Evolutionary conservation across 2,329 filamentous ascomycete species (phyloP).

Genomic region (Hymenoscyphus occultus): DNA sequence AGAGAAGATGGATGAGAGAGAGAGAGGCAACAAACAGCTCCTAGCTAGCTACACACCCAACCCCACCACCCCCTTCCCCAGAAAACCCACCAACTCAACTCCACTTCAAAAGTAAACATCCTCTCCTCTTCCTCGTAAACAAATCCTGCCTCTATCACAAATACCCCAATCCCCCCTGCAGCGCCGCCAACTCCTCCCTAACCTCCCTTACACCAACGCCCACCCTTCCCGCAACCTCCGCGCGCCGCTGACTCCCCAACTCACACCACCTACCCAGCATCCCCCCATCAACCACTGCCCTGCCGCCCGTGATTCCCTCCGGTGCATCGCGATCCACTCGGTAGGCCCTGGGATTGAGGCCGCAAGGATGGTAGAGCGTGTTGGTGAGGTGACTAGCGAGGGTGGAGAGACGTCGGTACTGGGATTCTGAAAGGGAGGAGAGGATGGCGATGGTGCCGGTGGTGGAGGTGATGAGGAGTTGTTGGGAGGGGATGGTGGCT

Average conservation of each 20-base stretch:
- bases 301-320: constrained; percentile 42
- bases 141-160: constrained; percentile 38
- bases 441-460: constrained; percentile 76
- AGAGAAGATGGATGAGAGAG: too few species aligned
- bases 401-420: constrained; percentile 80
- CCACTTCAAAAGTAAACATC: neutral
- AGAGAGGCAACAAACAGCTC: too few species aligned
- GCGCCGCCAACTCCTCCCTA: constrained; percentile 64
- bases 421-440: constrained; percentile 71
- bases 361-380: constrained; percentile 71
- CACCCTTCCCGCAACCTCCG: constrained; percentile 71
- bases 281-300: constrained; percentile 66
- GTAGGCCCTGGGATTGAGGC: constrained; percentile 80
- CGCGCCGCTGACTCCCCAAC: constrained; percentile 65
- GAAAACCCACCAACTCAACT: neutral
- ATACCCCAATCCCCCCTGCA: constrained; percentile 60
- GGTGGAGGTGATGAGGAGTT: constrained; percentile 67
- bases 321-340: constrained; percentile 57
- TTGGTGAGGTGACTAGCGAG: constrained; percentile 77
- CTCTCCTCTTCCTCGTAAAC: neutral
- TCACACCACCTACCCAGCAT: constrained; percentile 73
- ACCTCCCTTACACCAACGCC: constrained; percentile 67
- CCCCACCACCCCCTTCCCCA: neutral
- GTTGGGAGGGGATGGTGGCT: constrained; percentile 39
- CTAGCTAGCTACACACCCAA: too few species aligned